Base-by-base conservation (phyloP, 192 early-diverging fungal genomes). In the Mortierella alpina region DNA sequence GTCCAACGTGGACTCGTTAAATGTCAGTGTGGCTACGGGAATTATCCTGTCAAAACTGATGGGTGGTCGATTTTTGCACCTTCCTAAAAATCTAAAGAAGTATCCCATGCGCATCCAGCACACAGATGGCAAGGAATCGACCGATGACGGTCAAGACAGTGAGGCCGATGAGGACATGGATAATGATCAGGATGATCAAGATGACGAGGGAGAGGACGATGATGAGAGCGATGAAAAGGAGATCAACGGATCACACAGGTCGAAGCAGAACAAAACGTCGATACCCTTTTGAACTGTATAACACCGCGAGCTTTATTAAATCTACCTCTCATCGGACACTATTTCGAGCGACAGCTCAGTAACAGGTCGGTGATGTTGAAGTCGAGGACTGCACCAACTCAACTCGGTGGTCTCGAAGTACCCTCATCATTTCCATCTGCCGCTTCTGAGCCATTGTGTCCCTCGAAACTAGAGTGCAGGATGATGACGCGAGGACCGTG, bases 1-100 rank as follows among this genome's bases (percentile, higher is more conserved):
- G 8, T 76, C 75, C 4, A 80, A 66, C 3, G 74, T 85, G 10
- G 84, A 81, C 52, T 85, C 84, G 0, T 67, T 87, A 59, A 87
- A 87, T 47, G 86, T 87, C 45, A 83, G 84, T 51, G 79, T 84
- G 11, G 83, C 83, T 48, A 63, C 70, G 11, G 82, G 87, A 44
- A 70, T 84, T 42, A 79, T 84, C 39, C 31, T 84, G 22, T 72
- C 82, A 3, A 75, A 83, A 22, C 44, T 83, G 64, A 76, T 83
- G 73, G 82, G 82, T 20, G 73, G 73, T 13, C 77, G 77, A 12
- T 80, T 80, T 60, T 59, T 68, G 51, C 42, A 53, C 17, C 20
- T 80, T 48, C 79, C 79, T 55, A 67, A 73, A 56, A 82, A 69
- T 11, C 20, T 73, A 50, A 73, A 70, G 53, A 74, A 74, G 40